Base-by-base conservation (phyloP, 1,139 yeast genomes). In the Taphrina communis region DNA sequence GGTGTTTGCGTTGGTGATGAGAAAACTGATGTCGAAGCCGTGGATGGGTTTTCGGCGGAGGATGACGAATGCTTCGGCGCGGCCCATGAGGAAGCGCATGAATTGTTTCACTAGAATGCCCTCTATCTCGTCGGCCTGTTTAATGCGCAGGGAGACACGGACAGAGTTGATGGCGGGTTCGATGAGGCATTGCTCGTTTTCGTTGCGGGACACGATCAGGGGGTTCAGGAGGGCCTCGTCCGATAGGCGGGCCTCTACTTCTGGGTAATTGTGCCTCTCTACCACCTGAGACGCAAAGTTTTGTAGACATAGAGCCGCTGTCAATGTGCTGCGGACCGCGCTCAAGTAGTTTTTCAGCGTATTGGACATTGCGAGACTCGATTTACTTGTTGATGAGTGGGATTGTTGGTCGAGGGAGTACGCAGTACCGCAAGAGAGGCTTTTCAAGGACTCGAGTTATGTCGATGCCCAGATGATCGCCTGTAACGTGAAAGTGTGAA, bases 91-190 rank as follows among this genome's bases (percentile, higher is more conserved):
- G 78, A 94, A 94, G 73, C 97, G 83, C 12, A 97, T 89, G 79
- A 94, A 94, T 78, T 93, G 92, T 78, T 91, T 97, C 58, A 94
- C 99, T 74, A 94, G 83, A 71, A 94, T 92, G 75, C 87, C 89
- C 80, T 94, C 99, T 77, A 95, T 94, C 78, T 94, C 99, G 78
- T 94, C 99, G 8, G 97, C 96, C 79, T 94, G 99, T 78, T 94
- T 94, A 79, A 94, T 94, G 77, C 89, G 89, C 75, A 94, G 89
- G 62, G 96, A 89, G 42, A 94, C 89, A 76, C 99, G 85, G 53
- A 80, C 81, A 38, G 97, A 89, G 79, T 94, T 94, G 78, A 94
- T 88, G 72, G 97, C 89, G 12, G 98, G 93, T 78, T 94, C 99
- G 75, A 94, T 94, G 74, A 94, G 81, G 55, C 94, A 96, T 77